Conservation (phyloP, 73 alveolate genomes). For the Tetrahymena malaccensis region DNA sequence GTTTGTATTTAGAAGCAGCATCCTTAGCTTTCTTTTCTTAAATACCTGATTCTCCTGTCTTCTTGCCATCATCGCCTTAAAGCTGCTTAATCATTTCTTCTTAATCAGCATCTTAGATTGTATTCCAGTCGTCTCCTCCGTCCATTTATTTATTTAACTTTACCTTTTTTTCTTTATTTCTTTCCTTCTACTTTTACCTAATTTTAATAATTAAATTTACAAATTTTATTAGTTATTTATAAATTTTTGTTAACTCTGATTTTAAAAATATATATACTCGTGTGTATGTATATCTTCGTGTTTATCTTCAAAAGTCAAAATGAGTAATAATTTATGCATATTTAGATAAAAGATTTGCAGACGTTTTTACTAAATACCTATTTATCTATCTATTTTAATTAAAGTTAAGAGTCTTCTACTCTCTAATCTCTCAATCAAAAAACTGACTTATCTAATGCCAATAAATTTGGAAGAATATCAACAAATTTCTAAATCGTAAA, state of each 20-base stretch:
- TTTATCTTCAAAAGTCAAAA: too few relatives aligned
- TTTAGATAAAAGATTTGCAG: neutral
- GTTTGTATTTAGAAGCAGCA: slow-evolving; percentile 27
- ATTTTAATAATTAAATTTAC: neutral
- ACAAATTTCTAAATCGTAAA: too few relatives aligned
- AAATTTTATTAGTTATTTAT: neutral
- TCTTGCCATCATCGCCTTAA: slow-evolving; percentile 33
- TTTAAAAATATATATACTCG: too few relatives aligned
- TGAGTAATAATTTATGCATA: neutral
- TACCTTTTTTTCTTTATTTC: neutral
- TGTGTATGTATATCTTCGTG: neutral
- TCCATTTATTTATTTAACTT: slow-evolving; percentile 1
- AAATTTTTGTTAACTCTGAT: neutral
- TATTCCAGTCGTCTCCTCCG: slow-evolving; percentile 19
- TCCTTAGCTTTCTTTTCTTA: slow-evolving; percentile 33
- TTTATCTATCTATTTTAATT: neutral
- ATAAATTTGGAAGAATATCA: neutral
- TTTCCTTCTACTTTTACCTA: slow-evolving; percentile 1
- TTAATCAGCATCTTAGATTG: neutral
- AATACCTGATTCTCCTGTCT: slow-evolving; percentile 28
- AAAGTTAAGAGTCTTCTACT: neutral
- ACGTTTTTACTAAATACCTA: neutral
- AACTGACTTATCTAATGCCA: neutral
- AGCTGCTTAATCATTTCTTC: neutral
- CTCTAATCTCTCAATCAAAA: neutral